A percentile compares a stretch with the other conserved stretches of the same genome.
These are phyloP conservation scores for Ilyonectria robusta DNA, from an alignment of 2,329 filamentous ascomycete species.

Conservation along the genomic window DNA sequence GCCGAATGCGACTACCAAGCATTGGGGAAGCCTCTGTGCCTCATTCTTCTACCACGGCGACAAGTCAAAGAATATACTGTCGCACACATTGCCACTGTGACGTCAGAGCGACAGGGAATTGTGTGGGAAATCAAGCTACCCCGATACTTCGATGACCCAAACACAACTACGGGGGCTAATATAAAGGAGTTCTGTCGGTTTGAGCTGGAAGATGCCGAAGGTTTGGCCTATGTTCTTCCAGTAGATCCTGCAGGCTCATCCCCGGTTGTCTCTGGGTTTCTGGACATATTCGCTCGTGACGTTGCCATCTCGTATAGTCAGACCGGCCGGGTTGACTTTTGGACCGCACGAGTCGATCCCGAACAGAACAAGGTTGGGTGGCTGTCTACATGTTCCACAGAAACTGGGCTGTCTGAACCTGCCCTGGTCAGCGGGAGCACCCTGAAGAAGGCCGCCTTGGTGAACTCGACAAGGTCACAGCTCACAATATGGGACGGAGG, in stretches of 20 bases:
- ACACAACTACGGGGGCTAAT: slow-evolving; percentile 39
- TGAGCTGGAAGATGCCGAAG: slow-evolving; percentile 72
- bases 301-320: slow-evolving; percentile 88
- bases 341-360: slow-evolving; percentile 83
- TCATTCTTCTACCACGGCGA: slow-evolving; percentile 79
- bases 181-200: slow-evolving; percentile 81
- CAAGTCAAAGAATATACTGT: slow-evolving; percentile 69
- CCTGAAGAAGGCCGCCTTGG: slow-evolving; percentile 87
- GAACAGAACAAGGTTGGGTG: slow-evolving; percentile 78
- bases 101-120: slow-evolving; percentile 81
- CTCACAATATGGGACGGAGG: slow-evolving; percentile 94
- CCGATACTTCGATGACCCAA: slow-evolving; percentile 52
- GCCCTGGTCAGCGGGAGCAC: slow-evolving; percentile 88
- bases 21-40: slow-evolving; percentile 81
- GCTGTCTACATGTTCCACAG: slow-evolving; percentile 85
- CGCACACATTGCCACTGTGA: slow-evolving; percentile 86
- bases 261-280: slow-evolving; percentile 80
- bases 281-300: slow-evolving; percentile 89
- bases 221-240: slow-evolving; percentile 78
- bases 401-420: slow-evolving; percentile 81
- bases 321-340: slow-evolving; percentile 82
- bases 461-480: slow-evolving; percentile 79
- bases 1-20: slow-evolving; percentile 66
- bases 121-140: slow-evolving; percentile 85
- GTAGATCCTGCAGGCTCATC: slow-evolving; percentile 88